Conservation (phyloP, 2,329 filamentous ascomycete genomes). For the Myrmaecium sp. region DNA sequence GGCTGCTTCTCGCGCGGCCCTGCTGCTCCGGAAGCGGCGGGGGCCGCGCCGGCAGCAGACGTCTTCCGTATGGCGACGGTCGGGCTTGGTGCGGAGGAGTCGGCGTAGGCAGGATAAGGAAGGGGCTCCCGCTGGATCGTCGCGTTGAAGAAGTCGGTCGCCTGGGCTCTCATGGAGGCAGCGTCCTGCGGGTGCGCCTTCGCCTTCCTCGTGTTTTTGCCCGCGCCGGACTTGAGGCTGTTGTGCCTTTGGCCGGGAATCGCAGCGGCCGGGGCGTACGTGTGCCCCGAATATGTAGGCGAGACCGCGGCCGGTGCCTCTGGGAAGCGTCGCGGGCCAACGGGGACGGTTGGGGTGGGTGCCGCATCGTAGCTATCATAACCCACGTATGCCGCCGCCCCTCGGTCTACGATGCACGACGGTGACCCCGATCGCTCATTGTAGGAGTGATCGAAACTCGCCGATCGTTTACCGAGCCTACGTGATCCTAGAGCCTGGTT, state of each 20-base stretch:
- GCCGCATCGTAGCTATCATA: conserved; percentile 59
- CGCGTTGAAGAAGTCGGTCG: conserved; percentile 31
- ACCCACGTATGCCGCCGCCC: conserved; percentile 24
- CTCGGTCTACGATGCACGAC: conserved; percentile 25
- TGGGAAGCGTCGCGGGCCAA: conserved; percentile 48
- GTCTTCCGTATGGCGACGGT: conserved; percentile 34
- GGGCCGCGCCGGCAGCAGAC: conserved; percentile 15
- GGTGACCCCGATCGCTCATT: conserved; percentile 9
- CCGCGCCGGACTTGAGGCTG: conserved; percentile 41
- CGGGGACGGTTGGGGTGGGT: conserved; percentile 70
- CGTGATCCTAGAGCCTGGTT: conserved; percentile 40
- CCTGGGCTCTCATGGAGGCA: conserved; percentile 26
- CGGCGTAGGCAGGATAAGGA: conserved; percentile 25
- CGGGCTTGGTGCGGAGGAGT: conserved; percentile 36
- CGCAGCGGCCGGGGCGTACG: conserved; percentile 12
- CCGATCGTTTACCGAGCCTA: conserved; percentile 46
- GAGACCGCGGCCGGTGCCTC: conserved; percentile 22
- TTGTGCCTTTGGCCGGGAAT: conserved; percentile 30
- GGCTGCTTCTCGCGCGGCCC: conserved; percentile 44
- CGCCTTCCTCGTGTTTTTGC: conserved; percentile 27
- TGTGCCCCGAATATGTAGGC: conserved; percentile 20
- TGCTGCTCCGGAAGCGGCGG: conserved; percentile 19
- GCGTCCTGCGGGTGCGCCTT: conserved; percentile 23
- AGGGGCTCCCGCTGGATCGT: conserved; percentile 20
- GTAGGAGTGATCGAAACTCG: conserved; percentile 50